Evolutionary conservation across 352 stramenopile genomes (phyloP).

Genomic region (Phytophthora multivora): DNA sequence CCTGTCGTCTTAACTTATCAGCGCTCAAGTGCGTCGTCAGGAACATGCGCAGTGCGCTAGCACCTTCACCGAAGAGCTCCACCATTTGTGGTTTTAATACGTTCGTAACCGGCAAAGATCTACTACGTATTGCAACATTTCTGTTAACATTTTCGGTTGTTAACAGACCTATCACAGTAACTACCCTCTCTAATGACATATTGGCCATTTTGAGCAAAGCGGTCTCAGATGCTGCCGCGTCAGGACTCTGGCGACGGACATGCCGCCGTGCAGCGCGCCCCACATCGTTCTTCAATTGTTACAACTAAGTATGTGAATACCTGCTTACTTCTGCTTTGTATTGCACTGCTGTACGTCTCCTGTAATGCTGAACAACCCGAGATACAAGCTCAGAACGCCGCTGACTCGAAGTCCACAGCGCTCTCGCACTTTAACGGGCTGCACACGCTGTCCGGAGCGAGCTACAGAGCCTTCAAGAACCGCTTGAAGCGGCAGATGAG

Average conservation of each 20-base stretch:
- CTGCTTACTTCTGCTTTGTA: conserved; percentile 18
- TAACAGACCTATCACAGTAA: not conserved
- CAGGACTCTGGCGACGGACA: conserved; percentile 7
- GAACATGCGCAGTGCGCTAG: conserved; percentile 30
- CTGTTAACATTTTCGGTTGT: not conserved
- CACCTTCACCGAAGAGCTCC: conserved; percentile 32
- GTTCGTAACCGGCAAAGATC: conserved; percentile 7
- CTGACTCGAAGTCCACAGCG: not conserved
- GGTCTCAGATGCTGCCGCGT: conserved; percentile 37
- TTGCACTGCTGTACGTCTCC: conserved; percentile 19
- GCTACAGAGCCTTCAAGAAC: conserved; percentile 73
- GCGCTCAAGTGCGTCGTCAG: conserved; percentile 25
- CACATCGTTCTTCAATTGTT: not conserved
- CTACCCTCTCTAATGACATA: conserved; percentile 7
- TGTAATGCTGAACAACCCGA: conserved; percentile 11
- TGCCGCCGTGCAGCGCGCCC: not conserved
- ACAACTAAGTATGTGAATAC: conserved; percentile 12
- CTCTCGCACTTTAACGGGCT: conserved; percentile 59
- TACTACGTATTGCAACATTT: not conserved
- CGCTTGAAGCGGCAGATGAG: conserved; percentile 63
- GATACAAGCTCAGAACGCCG: conserved; percentile 7
- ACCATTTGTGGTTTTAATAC: conserved; percentile 23
- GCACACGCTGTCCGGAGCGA: conserved; percentile 63
- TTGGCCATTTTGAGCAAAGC: conserved; percentile 6
- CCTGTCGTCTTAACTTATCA: conserved; percentile 3